phyloP scores from a whole-genome alignment of 2,329 filamentous ascomycete species.

The Iodosphaeria phyllophila region DNA sequence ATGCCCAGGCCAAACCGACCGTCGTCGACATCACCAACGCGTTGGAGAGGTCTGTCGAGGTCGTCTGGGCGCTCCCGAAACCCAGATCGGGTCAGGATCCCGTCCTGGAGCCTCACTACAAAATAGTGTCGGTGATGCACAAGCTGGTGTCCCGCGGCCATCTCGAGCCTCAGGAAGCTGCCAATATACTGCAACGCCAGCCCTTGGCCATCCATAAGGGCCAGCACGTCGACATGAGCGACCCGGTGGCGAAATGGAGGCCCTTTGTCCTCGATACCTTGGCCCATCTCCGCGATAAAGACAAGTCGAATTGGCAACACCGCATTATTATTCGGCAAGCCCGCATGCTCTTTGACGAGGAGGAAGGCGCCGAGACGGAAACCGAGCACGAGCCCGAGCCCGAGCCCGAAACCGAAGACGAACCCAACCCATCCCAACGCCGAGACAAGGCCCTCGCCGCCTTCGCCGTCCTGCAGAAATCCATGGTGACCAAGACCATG shows the following conservation, averaged over 20 bases:
- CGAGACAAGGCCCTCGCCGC: slow-evolving; percentile 55
- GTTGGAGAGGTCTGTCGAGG: slow-evolving; percentile 30
- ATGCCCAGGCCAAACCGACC: slow-evolving; percentile 18
- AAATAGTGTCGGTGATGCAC: slow-evolving; percentile 64
- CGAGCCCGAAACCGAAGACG: slow-evolving; percentile 15
- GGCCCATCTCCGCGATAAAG: slow-evolving; percentile 41
- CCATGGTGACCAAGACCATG: slow-evolving; percentile 84
- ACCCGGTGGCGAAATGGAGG: slow-evolving; percentile 43
- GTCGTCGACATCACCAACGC: slow-evolving; percentile 24
- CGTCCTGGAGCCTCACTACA: slow-evolving; percentile 82
- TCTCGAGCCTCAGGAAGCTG: slow-evolving; percentile 26
- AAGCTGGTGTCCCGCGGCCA: slow-evolving; percentile 51
- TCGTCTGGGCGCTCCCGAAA: slow-evolving; percentile 31
- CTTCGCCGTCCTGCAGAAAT: slow-evolving; percentile 54
- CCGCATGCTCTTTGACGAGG: slow-evolving; percentile 31
- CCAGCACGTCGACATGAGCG: slow-evolving; percentile 30
- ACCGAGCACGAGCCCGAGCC: slow-evolving; percentile 32
- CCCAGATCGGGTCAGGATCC: slow-evolving; percentile 47
- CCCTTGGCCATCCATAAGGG: slow-evolving; percentile 31
- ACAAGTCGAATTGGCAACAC: slow-evolving; percentile 93
- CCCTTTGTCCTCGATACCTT: slow-evolving; percentile 32
- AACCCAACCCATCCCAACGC: too few species aligned
- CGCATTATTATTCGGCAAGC: slow-evolving; percentile 66
- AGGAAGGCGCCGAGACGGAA: slow-evolving; percentile 14
- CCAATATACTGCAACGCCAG: slow-evolving; percentile 33